A percentile compares a stretch with the other conserved stretches of the same genome.
Conservation (phyloP, 352 stramenopile genomes). For the Phytophthora capsici region DNA sequence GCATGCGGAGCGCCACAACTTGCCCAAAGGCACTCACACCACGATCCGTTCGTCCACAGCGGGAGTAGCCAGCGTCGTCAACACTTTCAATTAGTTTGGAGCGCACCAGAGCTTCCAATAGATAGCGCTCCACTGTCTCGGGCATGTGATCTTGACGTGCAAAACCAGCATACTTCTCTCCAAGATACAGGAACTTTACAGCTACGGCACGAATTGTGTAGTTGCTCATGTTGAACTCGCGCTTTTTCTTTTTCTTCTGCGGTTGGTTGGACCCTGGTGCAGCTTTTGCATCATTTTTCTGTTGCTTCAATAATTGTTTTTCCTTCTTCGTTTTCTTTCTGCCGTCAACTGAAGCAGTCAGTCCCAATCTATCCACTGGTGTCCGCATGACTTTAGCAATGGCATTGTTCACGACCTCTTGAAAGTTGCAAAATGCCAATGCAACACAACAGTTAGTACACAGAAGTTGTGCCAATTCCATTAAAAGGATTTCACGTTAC, state of each 20-base stretch:
- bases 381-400: conserved; percentile 68
- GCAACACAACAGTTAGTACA: conserved; percentile 13
- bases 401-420: conserved; percentile 76
- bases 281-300: conserved; percentile 23
- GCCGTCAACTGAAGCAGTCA: conserved; percentile 1
- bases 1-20: conserved; percentile 73
- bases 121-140: conserved; percentile 93
- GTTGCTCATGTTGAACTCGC: conserved; percentile 80
- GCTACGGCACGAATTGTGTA: conserved; percentile 76
- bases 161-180: conserved; percentile 90
- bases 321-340: conserved; percentile 36
- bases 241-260: conserved; percentile 69
- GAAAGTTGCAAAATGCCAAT: conserved; percentile 13
- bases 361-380: conserved; percentile 11
- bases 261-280: conserved; percentile 18
- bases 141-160: conserved; percentile 89
- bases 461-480: conserved; percentile 5
- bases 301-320: conserved; percentile 30
- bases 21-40: conserved; percentile 93
- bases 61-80: conserved; percentile 89
- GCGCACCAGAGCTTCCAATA: conserved; percentile 94
- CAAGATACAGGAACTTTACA: conserved; percentile 89
- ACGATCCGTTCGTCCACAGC: conserved; percentile 97
- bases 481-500: conserved; percentile 19
- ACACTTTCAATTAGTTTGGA: conserved; percentile 91